A percentile compares a stretch with the other conserved stretches of the same genome.
These are phyloP conservation scores for Xerocomellus chrysenteron DNA, from an alignment of 768 basidiomycete genomes.

Conservation along the genomic window DNA sequence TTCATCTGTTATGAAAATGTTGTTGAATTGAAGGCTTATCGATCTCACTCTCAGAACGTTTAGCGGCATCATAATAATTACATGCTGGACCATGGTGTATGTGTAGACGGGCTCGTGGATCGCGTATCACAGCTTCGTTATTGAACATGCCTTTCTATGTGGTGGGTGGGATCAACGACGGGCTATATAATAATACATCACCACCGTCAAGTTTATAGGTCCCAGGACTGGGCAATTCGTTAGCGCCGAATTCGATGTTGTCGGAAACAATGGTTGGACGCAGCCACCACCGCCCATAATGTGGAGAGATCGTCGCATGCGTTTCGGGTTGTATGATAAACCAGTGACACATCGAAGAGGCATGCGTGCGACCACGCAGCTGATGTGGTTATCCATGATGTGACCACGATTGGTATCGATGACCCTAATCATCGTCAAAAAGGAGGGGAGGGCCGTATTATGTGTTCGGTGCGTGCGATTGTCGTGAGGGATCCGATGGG, in stretches of 20 bases:
- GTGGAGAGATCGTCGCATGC: not conserved
- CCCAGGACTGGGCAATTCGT: not conserved
- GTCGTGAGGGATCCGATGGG: conserved; percentile 5
- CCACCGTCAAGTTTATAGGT: too few relatives aligned
- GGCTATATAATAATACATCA: not conserved
- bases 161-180: not conserved
- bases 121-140: not conserved
- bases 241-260: too few relatives aligned
- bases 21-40: too few relatives aligned
- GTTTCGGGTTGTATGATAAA: not conserved
- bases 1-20: not conserved
- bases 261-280: not conserved
- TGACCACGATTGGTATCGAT: conserved; percentile 29
- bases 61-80: not conserved
- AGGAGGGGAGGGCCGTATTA: not conserved
- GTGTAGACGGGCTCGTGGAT: not conserved
- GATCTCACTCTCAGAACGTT: not conserved
- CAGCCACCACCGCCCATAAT: not conserved
- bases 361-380: conserved; percentile 20
- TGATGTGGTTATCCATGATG: conserved; percentile 16
- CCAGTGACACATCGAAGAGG: not conserved
- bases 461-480: conserved; percentile 14
- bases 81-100: not conserved
- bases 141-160: not conserved
- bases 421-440: conserved; percentile 15